Evolutionary conservation across 306 rosid species (phyloP).

Genomic region (Mimosa bimucronata): DNA sequence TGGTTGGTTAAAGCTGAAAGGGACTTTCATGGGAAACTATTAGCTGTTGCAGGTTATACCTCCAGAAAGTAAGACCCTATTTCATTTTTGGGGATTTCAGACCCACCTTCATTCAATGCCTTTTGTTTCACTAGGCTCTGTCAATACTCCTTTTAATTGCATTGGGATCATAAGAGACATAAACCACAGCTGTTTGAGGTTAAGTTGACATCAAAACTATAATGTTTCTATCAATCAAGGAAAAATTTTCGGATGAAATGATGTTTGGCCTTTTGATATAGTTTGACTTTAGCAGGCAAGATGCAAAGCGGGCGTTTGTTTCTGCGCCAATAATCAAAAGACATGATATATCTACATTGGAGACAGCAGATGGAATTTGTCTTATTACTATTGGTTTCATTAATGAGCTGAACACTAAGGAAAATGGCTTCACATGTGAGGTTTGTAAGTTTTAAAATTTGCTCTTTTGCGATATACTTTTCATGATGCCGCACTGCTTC

Average conservation of each 20-base stretch:
- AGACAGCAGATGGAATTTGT: conserved; percentile 66
- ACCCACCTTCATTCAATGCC: neutral
- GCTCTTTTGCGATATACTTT: neutral
- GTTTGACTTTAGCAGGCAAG: conserved; percentile 36
- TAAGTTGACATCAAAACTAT: neutral
- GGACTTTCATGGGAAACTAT: conserved; percentile 48
- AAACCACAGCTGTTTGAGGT: neutral
- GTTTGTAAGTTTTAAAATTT: conserved; percentile 29
- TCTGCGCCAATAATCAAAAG: conserved; percentile 68
- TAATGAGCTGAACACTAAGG: conserved; percentile 53
- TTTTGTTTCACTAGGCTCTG: neutral
- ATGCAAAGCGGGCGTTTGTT: conserved; percentile 55
- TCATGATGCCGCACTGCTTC: neutral
- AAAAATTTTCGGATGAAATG: neutral
- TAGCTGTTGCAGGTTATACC: conserved; percentile 64
- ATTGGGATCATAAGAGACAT: neutral
- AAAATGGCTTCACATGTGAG: conserved; percentile 67
- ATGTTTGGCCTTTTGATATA: neutral
- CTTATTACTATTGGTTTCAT: conserved; percentile 55
- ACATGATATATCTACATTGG: conserved; percentile 55
- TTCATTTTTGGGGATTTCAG: conserved; percentile 34
- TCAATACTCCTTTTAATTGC: neutral
- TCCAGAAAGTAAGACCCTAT: conserved; percentile 49
- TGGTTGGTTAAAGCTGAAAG: conserved; percentile 55
- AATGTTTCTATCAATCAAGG: neutral